Evolutionary conservation across 371 early-diverging fungal genomes (phyloP), one percentile per base, ranked within the genome.

Genomic region (Apophysomyces variabilis): DNA sequence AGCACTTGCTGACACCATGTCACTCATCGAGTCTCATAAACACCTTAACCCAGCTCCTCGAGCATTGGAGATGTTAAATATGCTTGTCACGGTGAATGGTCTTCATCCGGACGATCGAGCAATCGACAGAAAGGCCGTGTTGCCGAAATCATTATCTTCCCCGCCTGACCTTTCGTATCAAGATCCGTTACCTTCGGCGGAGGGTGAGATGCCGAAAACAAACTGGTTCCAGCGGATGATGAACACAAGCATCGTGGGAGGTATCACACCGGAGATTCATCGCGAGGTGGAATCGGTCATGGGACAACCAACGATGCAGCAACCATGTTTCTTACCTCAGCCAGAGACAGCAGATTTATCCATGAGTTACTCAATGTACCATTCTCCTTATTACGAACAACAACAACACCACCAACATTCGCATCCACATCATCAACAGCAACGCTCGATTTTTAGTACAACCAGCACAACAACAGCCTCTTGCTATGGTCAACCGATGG

Each of bases 211-310:
- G 72, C 76, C 82, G 3, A 76, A 82, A 45, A 71, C 75, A 3
- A 66, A 60, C 1, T 68, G 73, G 56, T 71, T 77, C 50, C 77
- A 79, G 54, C 74, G 82, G 12, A 75, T 79, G 73, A 72, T 79
- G 62, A 79, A 77, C 58, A 75, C 77, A 7, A 77, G 77, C 46
- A 73, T 82, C 5, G 67, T 82, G 5, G 82, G 82, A 47, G 82
- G 82, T 0, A 77, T 81, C n/a, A 78, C 78, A 0, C 67, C 82
- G 45, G 77, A 78, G 58, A 71, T 79, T 56, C 77, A 75, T 13
- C 67, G 65, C 61, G 67, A 61, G 13, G 66, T 70, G 6, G 62
- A 66, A 9, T 61, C 68, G 13, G 61, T 62, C 39, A 65, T 67
- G 54, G 54, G 54, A 11, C 54, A 47, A 16, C 47, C 16, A 21